A percentile compares a stretch with the other conserved stretches of the same genome.
Evolutionary conservation across 805 yeast species (phyloP).

Genomic region (Candida suzukii): DNA sequence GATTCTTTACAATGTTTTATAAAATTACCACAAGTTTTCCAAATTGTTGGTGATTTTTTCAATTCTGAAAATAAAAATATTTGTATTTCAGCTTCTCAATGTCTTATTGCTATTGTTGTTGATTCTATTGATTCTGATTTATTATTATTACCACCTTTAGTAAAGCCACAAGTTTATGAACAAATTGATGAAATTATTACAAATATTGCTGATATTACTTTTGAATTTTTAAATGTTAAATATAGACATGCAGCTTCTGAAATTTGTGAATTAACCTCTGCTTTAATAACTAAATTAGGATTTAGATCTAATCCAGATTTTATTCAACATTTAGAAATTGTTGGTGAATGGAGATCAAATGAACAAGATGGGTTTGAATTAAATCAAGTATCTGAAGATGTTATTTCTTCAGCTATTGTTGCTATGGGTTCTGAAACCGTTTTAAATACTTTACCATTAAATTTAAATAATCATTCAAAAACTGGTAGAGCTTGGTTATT

Average conservation of each 20-base stretch:
- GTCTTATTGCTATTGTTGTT: conserved; percentile 70
- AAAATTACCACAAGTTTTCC: conserved; percentile 50
- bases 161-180: conserved; percentile 47
- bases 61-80: conserved; percentile 58
- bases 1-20: conserved; percentile 45
- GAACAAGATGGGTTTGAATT: conserved; percentile 63
- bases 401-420: conserved; percentile 70
- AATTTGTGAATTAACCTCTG: conserved; percentile 59
- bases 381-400: conserved; percentile 71
- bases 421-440: conserved; percentile 86
- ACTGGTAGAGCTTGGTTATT: conserved; percentile 95
- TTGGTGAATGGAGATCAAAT: conserved; percentile 82
- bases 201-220: conserved; percentile 43
- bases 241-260: conserved; percentile 73
- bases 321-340: conserved; percentile 53
- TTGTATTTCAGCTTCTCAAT: conserved; percentile 74
- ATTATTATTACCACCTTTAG: conserved; percentile 45
- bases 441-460: conserved; percentile 67
- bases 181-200: conserved; percentile 46
- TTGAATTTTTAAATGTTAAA: conserved; percentile 58
- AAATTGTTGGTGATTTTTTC: conserved; percentile 56
- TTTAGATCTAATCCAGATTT: conserved; percentile 66
- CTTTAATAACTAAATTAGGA: conserved; percentile 56
- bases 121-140: conserved; percentile 57
- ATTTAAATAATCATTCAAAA: conserved; percentile 51